A percentile compares a stretch with the other conserved stretches of the same genome.
Evolutionary conservation across 2,329 filamentous ascomycete species (phyloP).

Genomic region (Penicillium verrucosum): DNA sequence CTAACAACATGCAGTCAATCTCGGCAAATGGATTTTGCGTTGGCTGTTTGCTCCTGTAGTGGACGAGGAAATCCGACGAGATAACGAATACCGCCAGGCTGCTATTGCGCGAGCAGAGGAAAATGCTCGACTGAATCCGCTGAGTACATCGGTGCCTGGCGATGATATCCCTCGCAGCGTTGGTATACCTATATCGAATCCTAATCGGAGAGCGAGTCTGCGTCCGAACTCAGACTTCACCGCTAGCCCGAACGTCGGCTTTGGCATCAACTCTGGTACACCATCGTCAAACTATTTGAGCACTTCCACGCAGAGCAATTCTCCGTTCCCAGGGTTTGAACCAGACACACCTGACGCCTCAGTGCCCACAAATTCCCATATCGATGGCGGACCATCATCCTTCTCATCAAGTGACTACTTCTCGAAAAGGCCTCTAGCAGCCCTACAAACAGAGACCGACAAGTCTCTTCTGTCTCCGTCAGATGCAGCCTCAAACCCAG

Average conservation of each 20-base stretch:
- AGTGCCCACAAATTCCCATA: conserved; percentile 52
- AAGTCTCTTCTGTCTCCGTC: conserved; percentile 49
- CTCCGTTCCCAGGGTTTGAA: conserved; percentile 27
- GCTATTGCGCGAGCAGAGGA: conserved; percentile 64
- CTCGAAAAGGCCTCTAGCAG: conserved; percentile 53
- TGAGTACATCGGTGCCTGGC: conserved; percentile 61
- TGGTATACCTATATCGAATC: conserved; percentile 28
- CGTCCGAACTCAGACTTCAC: conserved; percentile 61
- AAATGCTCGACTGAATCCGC: conserved; percentile 53
- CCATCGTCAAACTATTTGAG: conserved; percentile 30
- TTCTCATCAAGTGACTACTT: conserved; percentile 72
- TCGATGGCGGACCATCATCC: conserved; percentile 43
- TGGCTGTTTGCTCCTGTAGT: conserved; percentile 88
- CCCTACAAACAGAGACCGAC: conserved; percentile 41
- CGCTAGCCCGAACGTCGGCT: conserved; percentile 63
- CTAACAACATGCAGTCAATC: conserved; percentile 64
- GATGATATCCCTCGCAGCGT: conserved; percentile 36
- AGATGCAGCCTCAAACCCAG: conserved; percentile 42
- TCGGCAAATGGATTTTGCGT: conserved; percentile 92
- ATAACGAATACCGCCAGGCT: conserved; percentile 68
- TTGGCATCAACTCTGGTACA: conserved; percentile 69
- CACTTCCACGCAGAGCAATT: conserved; percentile 33
- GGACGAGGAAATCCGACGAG: conserved; percentile 82
- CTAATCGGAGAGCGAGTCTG: conserved; percentile 52
- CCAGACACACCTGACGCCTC: conserved; percentile 34